These are phyloP conservation scores for Aspergillus haitiensis DNA, from an alignment of 495 filamentous ascomycete genomes.

Conservation along the genomic window DNA sequence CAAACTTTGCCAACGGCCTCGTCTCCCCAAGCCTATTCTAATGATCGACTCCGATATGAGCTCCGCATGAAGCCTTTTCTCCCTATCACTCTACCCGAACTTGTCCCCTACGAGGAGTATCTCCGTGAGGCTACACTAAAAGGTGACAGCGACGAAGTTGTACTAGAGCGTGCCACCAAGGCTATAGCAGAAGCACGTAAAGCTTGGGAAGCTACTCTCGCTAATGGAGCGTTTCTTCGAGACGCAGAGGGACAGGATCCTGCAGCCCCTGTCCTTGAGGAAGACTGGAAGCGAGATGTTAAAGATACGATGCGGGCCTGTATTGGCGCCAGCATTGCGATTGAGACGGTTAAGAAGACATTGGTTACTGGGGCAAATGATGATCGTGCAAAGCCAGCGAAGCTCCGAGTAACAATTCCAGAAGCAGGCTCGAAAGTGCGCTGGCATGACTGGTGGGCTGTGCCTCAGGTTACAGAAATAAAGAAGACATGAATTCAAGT, in stretches of 20 bases:
- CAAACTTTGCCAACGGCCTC: constrained; percentile 52
- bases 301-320: constrained; percentile 63
- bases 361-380: background rate
- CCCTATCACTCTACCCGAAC: constrained; percentile 63
- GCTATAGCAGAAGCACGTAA: constrained; percentile 62
- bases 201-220: constrained; percentile 61
- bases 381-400: constrained; percentile 23
- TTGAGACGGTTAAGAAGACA: constrained; percentile 56
- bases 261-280: constrained; percentile 54
- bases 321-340: constrained; percentile 64
- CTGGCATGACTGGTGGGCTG: constrained; percentile 78
- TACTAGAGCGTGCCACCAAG: constrained; percentile 62
- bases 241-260: constrained; percentile 28
- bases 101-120: constrained; percentile 68
- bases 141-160: constrained; percentile 37
- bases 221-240: constrained; percentile 39
- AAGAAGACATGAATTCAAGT: constrained; percentile 5
- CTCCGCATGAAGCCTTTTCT: constrained; percentile 89
- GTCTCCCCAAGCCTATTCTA: constrained; percentile 67
- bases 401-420: constrained; percentile 54
- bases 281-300: constrained; percentile 57
- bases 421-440: constrained; percentile 48
- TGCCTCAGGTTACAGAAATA: constrained; percentile 58
- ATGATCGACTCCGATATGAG: constrained; percentile 72
- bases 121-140: constrained; percentile 40